phyloP scores from a whole-genome alignment of 441 rosid genomes.

The Mallotus japonicus region DNA sequence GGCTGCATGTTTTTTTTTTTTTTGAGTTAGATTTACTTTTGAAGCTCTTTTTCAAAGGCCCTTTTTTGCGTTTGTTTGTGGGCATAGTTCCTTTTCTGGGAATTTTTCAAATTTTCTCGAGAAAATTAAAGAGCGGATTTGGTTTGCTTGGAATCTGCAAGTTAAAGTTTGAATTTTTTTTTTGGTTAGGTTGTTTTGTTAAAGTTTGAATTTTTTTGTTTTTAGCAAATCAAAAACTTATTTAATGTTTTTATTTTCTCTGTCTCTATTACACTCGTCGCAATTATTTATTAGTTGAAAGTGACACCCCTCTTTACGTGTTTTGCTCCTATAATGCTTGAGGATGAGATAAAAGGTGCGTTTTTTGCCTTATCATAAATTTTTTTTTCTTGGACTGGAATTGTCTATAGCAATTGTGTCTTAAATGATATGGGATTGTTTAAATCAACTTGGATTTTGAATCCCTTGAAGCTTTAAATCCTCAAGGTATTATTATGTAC shows the following conservation, averaged over 20 bases:
- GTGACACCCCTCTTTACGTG: conserved; percentile 32
- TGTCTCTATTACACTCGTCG: conserved; percentile 6
- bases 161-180: conserved; percentile 26
- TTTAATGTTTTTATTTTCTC: neutral
- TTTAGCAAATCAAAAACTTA: neutral
- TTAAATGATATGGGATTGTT: neutral
- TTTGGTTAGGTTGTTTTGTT: neutral
- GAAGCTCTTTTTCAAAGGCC: neutral
- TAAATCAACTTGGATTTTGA: conserved; percentile 10
- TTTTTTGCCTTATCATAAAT: conserved; percentile 13
- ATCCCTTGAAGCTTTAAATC: neutral
- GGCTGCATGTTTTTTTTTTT: neutral
- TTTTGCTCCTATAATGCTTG: conserved; percentile 27
- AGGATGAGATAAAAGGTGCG: conserved; percentile 22
- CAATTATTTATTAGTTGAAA: conserved; percentile 27
- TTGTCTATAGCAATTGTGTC: neutral
- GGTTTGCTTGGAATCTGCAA: conserved; percentile 9
- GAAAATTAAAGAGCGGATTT: neutral
- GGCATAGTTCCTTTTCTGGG: neutral
- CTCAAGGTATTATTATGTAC: conserved; percentile 12
- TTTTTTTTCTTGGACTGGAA: conserved; percentile 30
- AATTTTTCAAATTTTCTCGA: neutral
- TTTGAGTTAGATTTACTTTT: neutral
- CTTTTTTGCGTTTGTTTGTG: neutral
- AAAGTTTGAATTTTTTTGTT: neutral